Percentiles rank a stretch among this genome's conserved stretches.
phyloP scores from a whole-genome alignment of 805 yeast genomes.

The Metschnikowia anglica region DNA sequence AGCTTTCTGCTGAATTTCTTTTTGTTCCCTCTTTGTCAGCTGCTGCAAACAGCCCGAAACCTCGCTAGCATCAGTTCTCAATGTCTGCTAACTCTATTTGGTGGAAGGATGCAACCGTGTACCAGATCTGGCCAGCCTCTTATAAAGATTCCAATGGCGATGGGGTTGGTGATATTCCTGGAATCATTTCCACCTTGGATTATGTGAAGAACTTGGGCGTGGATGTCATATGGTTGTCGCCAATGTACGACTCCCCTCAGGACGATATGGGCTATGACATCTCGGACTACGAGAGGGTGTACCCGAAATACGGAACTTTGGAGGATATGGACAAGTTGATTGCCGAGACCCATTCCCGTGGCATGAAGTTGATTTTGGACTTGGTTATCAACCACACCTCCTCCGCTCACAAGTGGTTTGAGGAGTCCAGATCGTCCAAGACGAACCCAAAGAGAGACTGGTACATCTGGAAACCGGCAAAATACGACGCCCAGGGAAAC shows the following conservation, averaged over 20 bases:
- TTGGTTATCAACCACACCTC: slow-evolving; percentile 59
- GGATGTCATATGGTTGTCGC: slow-evolving; percentile 55
- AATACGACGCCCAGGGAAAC: slow-evolving; percentile 43
- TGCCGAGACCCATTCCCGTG: slow-evolving; percentile 44
- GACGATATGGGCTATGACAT: slow-evolving; percentile 63
- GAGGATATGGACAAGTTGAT: slow-evolving; percentile 50
- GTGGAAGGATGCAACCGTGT: slow-evolving; percentile 57
- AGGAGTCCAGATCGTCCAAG: slow-evolving; percentile 49
- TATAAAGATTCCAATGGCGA: slow-evolving; percentile 56
- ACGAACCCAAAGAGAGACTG: slow-evolving; percentile 56
- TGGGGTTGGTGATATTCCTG: slow-evolving; percentile 56
- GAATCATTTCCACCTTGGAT: slow-evolving; percentile 49
- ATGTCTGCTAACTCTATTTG: slow-evolving; percentile 23
- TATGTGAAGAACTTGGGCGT: slow-evolving; percentile 48
- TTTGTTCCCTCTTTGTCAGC: background rate
- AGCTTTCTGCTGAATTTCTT: too few species aligned
- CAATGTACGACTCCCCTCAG: slow-evolving; percentile 56
- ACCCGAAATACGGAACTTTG: slow-evolving; percentile 51
- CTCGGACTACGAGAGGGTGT: slow-evolving; percentile 48
- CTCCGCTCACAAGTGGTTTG: slow-evolving; percentile 53
- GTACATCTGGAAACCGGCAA: slow-evolving; percentile 55
- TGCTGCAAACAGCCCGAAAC: too few species aligned
- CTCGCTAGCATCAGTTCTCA: background rate
- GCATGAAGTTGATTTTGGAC: slow-evolving; percentile 51
- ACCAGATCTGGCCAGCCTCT: slow-evolving; percentile 60